Evolutionary conservation across 176 grass and related monocot species (phyloP), one percentile per base, ranked within the genome.

Genomic region (Miscanthus lutarioriparius): DNA sequence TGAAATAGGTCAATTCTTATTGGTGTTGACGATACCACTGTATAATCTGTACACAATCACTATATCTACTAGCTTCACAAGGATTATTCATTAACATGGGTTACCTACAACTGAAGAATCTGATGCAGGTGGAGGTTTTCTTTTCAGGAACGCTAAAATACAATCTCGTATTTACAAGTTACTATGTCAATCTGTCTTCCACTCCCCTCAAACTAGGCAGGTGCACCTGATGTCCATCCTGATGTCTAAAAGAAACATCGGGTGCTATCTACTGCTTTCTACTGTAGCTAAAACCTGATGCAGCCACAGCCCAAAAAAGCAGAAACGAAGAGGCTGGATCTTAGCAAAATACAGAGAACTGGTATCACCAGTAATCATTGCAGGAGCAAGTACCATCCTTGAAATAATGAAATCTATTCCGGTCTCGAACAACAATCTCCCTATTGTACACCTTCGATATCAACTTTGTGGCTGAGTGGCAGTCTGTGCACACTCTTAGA

Each of bases 1-100:
- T 69, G 47, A 20, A 59, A 10, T 28, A 69, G 48, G 27, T 35
- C 58, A 27, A 27, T 76, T 45, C 15, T 26, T 56, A 23, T 77
- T 54, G 15, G 40, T 22, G 47, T 69, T 38, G 16, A 64, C 43
- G 12, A 67, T 7, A 36, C 16, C 32, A 77, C 2, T 30, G 6
- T 74, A 53, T 67, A 23, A 3, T 82, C 13, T 82, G 48, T 70
- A 82, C 63, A 81, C 12, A n/a, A 69, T 47, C 36, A 68, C 48
- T 67, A 2, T 11, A 75, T n/a, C 20, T 19, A 51, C 16, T 27
- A 26, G 1, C 0, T 38, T 73, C 49, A 38, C 6, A 43, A 12
- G 25, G 40, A 62, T 41, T 68, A 10, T 69, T 53, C 65, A 30
- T 80, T 48, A 45, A 15, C 30, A 49, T 20, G 30, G 7, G 22